Conservation (phyloP, 108 stramenopile species). For the Discostella stelligeroides region DNA sequence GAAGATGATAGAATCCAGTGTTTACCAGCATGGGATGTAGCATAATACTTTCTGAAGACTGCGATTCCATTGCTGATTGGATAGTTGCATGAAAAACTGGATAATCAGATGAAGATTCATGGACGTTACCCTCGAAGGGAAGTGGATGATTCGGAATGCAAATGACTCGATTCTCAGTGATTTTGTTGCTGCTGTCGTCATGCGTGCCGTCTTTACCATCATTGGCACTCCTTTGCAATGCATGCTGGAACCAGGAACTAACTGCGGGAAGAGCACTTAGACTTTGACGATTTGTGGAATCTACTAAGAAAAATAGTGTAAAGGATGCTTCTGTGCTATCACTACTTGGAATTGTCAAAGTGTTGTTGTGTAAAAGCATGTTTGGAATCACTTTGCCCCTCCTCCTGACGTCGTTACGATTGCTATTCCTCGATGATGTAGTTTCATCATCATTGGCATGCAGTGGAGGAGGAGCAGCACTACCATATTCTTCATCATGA, state of each 20-base stretch:
- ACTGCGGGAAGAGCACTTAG: slow-evolving; percentile 32
- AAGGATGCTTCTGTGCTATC: slow-evolving; percentile 5
- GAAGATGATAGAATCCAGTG: slow-evolving; percentile 39
- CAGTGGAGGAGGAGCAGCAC: too few relatives aligned
- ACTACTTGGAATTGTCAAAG: background rate
- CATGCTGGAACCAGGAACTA: slow-evolving; percentile 43
- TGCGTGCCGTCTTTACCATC: background rate
- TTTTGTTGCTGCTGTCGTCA: background rate
- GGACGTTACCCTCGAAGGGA: slow-evolving; percentile 1
- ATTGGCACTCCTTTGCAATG: background rate
- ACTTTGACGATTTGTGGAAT: slow-evolving; percentile 45
- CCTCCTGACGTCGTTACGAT: background rate
- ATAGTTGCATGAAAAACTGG: slow-evolving; percentile 2
- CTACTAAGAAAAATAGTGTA: slow-evolving; percentile 43
- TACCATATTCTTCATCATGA: background rate
- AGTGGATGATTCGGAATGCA: slow-evolving; percentile 43
- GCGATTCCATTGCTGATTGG: background rate
- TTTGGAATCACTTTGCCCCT: slow-evolving; percentile 6
- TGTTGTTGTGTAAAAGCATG: background rate
- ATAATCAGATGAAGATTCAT: background rate
- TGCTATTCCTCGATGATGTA: too few relatives aligned
- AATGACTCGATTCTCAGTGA: slow-evolving; percentile 29
- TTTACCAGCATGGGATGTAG: slow-evolving; percentile 11
- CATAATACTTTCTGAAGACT: background rate
- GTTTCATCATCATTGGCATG: too few relatives aligned